Percentiles rank a stretch among this genome's conserved stretches.
Conservation (phyloP, 495 filamentous ascomycete genomes). For the Penicillium pancosmium region DNA sequence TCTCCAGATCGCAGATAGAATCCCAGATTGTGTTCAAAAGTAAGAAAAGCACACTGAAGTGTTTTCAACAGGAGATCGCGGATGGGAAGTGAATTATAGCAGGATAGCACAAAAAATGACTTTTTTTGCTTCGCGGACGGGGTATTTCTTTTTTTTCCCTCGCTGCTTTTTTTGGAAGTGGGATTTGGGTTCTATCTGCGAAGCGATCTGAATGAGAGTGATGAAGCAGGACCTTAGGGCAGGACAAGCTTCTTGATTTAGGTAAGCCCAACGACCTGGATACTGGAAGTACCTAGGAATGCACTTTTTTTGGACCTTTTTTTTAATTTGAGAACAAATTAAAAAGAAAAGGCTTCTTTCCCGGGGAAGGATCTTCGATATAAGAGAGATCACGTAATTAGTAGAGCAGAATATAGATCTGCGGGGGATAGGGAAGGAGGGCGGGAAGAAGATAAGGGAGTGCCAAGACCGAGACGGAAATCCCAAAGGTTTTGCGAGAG, state of each 20-base stretch:
- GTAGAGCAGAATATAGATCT: constrained; percentile 25
- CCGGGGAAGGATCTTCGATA: constrained; percentile 17
- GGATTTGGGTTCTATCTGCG: constrained; percentile 40
- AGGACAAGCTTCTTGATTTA: constrained; percentile 34
- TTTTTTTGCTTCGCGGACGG: constrained; percentile 20
- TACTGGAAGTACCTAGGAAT: constrained; percentile 4
- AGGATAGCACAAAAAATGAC: constrained; percentile 18
- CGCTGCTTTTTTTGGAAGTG: constrained; percentile 33
- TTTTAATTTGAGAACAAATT: constrained; percentile 3
- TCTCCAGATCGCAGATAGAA: constrained; percentile 11
- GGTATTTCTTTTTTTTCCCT: constrained; percentile 20
- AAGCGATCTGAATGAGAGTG: constrained; percentile 35
- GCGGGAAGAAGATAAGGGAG: constrained; percentile 37
- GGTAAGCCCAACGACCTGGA: constrained; percentile 21
- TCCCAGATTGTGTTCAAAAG: constrained; percentile 11
- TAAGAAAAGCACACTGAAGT: constrained; percentile 50
- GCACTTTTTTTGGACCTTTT: background rate
- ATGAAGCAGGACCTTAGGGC: constrained; percentile 21
- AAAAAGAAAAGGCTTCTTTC: constrained; percentile 19
- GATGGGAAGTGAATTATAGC: constrained; percentile 19
- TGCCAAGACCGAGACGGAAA: constrained; percentile 54
- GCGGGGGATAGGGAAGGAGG: constrained; percentile 24
- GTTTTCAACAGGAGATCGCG: constrained; percentile 37
- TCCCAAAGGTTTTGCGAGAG: constrained; percentile 33
- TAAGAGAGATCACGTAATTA: constrained; percentile 25